Base-by-base conservation (phyloP, 2,329 filamentous ascomycete species). In the Stagonosporopsis vannaccii region DNA sequence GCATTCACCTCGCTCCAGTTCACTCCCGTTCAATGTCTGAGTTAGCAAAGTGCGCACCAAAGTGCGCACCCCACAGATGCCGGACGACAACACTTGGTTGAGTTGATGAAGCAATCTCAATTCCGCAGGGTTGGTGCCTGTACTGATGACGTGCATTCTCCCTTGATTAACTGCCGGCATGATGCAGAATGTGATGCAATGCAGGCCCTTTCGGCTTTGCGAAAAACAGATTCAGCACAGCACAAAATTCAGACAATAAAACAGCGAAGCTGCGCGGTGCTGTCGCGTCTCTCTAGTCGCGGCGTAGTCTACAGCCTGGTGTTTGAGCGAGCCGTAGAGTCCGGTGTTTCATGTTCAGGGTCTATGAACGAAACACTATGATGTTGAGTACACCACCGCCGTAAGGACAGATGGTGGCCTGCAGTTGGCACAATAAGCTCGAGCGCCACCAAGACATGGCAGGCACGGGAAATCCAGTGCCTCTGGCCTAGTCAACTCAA, bases 281-380 rank as follows among this genome's bases (percentile, higher is more conserved):
- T 39, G 47, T 51, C 37, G 53, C 37, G 26, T 39, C 37, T 37
- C 19, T 41, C 42, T 51, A 25, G 15, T 23, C 15, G 36, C 42
- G 46, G 22, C 26, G 26, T 45, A 43, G 41, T 30, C 25, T 43
- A 53, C 32, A 30, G 42, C 6, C 30, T 37, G 47, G 42, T 36
- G 49, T 52, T 23, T 51, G 26, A 51, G 47, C 23, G 42, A 28
- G 35, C 35, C 40, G 28, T 23, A 22, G 30, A 32, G 47, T 33
- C 36, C 42, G 46, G 41, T 45, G 55, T 58, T 52, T 58, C 55
- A 58, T 32, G 39, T 57, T 52, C 39, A 47, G 47, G 28, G 52
- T 32, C 30, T 13, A 32, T 7, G 15, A 32, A 15, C 46, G 32
- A 56, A 47, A 47, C 36, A 46, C 37, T 37, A 43, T 33, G 37